Conservation (phyloP, 208 protist genomes). For the Trypanosomatidae sp. region DNA sequence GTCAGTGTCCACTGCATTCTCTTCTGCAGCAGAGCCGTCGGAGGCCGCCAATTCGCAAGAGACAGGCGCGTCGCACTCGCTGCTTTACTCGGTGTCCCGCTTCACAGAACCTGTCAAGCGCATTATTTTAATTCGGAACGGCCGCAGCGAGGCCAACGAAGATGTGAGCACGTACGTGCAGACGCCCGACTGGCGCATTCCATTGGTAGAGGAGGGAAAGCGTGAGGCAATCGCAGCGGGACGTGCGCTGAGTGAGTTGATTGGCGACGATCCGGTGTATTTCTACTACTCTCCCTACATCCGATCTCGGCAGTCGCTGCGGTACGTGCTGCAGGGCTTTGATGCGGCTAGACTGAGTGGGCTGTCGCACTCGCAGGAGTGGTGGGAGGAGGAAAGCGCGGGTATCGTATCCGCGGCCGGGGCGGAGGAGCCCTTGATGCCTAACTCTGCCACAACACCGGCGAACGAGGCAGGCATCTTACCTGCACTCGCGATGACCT, state of each 20-base stretch:
- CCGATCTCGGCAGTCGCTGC: conserved; percentile 78
- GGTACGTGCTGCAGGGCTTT: conserved; percentile 74
- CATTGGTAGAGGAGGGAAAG: conserved; percentile 73
- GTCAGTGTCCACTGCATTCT: not conserved
- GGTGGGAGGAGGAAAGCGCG: conserved; percentile 39
- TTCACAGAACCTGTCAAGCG: conserved; percentile 86
- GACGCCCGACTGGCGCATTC: conserved; percentile 91
- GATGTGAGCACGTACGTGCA: conserved; percentile 65
- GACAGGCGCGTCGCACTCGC: conserved; percentile 8
- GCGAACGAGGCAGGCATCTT: not conserved
- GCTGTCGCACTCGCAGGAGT: conserved; percentile 18
- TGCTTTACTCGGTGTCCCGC: conserved; percentile 26
- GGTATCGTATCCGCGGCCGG: not conserved
- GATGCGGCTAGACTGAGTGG: conserved; percentile 43
- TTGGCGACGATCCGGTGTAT: conserved; percentile 79
- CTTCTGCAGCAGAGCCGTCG: not conserved
- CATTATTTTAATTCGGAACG: conserved; percentile 89
- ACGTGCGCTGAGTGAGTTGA: conserved; percentile 56
- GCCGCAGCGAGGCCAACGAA: conserved; percentile 72
- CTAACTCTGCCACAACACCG: not conserved
- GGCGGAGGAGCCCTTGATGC: not conserved
- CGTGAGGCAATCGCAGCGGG: conserved; percentile 69
- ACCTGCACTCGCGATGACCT: not conserved
- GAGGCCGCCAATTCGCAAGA: not conserved
- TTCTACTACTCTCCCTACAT: conserved; percentile 93